Conservation (phyloP, 2,329 filamentous ascomycete species). For the Stagonosporopsis vannaccii region DNA sequence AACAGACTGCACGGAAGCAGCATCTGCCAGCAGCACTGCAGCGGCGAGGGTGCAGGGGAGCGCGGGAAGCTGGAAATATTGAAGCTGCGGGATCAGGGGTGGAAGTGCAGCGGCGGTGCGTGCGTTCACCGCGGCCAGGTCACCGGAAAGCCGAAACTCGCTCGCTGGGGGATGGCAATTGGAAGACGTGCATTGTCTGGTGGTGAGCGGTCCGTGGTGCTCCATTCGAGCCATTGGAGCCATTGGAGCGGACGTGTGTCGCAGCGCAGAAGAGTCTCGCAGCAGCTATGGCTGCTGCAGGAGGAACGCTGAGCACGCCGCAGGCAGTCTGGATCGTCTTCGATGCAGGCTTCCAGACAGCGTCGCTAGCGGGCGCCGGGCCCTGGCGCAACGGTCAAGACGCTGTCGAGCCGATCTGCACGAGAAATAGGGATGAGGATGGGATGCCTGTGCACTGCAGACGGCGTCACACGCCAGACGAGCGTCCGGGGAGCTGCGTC, state of each 20-base stretch:
- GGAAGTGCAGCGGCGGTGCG: conserved; percentile 25
- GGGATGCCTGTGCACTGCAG: neutral
- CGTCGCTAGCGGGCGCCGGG: neutral
- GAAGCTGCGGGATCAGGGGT: conserved; percentile 25
- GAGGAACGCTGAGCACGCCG: no score
- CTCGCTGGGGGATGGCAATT: conserved; percentile 20
- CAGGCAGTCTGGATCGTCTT: no score
- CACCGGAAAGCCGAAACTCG: conserved; percentile 25
- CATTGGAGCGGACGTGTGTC: conserved; percentile 3
- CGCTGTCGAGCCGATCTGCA: neutral
- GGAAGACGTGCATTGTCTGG: conserved; percentile 11
- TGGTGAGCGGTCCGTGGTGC: no score
- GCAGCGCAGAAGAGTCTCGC: no score
- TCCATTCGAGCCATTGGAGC: neutral
- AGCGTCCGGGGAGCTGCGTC: no score
- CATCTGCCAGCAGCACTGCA: no score
- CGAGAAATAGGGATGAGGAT: neutral
- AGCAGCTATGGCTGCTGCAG: no score
- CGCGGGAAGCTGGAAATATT: conserved; percentile 13
- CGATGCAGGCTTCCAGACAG: no score
- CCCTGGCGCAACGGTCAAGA: conserved; percentile 4
- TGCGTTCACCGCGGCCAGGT: conserved; percentile 29
- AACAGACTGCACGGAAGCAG: no score
- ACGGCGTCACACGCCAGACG: conserved; percentile 1
- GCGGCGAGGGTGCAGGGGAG: no score